Conservation (phyloP, 192 early-diverging fungal species). For the Ambispora gerdemannii region DNA sequence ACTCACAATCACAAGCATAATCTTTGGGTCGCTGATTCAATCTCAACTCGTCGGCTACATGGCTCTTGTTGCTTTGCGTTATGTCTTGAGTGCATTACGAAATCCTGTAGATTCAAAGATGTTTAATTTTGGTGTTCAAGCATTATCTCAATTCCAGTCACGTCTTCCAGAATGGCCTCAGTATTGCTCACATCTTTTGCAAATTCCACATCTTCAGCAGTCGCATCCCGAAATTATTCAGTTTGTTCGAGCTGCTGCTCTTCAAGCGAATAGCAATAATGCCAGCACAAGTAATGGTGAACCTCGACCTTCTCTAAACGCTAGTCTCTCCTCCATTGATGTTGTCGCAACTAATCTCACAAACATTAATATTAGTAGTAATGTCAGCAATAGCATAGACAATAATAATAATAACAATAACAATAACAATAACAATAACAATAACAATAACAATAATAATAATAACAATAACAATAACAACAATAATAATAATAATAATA, state of each 20-base stretch:
- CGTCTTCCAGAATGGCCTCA: slow-evolving; percentile 89
- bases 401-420: neutral
- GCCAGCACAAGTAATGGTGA: slow-evolving; percentile 25
- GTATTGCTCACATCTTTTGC: slow-evolving; percentile 77
- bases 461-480: slow-evolving; percentile 7
- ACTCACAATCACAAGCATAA: slow-evolving; percentile 78
- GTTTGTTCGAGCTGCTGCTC: slow-evolving; percentile 52
- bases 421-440: slow-evolving; percentile 19
- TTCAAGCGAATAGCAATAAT: slow-evolving; percentile 29
- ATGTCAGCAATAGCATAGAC: neutral
- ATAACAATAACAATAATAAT: slow-evolving; percentile 7
- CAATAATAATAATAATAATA: slow-evolving; percentile 20
- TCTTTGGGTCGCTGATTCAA: slow-evolving; percentile 91
- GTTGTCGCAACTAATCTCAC: slow-evolving; percentile 37
- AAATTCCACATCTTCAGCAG: slow-evolving; percentile 80
- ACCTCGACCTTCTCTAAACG: slow-evolving; percentile 36
- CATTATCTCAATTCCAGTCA: slow-evolving; percentile 77
- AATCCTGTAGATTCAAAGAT: slow-evolving; percentile 74
- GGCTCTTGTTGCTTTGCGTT: slow-evolving; percentile 82
- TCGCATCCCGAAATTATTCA: slow-evolving; percentile 68
- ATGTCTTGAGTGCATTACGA: slow-evolving; percentile 83
- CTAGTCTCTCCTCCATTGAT: slow-evolving; percentile 24
- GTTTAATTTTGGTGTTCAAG: slow-evolving; percentile 88
- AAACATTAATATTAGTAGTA: slow-evolving; percentile 33
- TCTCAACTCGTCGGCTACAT: slow-evolving; percentile 78